phyloP scores from a whole-genome alignment of 371 early-diverging fungal genomes.

The Circinella minor region DNA sequence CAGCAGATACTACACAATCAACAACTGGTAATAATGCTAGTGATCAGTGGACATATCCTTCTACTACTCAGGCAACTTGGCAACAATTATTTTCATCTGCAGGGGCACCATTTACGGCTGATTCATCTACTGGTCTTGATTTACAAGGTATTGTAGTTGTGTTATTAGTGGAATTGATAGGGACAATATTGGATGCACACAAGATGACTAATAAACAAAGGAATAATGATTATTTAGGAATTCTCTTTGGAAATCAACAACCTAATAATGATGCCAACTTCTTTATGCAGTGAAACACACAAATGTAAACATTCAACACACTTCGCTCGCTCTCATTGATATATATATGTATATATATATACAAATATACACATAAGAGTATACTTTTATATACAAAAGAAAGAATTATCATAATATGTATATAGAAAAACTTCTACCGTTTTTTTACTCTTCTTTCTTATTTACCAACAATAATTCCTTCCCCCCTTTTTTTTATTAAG shows the following conservation, averaged over 20 bases:
- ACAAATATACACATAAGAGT: not conserved
- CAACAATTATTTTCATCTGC: slow-evolving; percentile 45
- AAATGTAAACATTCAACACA: too few species aligned
- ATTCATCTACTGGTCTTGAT: slow-evolving; percentile 20
- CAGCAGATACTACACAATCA: not conserved
- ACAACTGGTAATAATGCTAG: not conserved
- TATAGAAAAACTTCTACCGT: too few species aligned
- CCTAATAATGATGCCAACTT: not conserved
- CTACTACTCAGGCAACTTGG: slow-evolving; percentile 34
- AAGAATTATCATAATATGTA: too few species aligned
- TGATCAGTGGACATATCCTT: slow-evolving; percentile 12
- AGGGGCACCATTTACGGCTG: slow-evolving; percentile 38
- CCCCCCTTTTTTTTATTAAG: not conserved
- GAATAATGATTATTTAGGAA: not conserved
- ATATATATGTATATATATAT: slow-evolving; percentile 73
- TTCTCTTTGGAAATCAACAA: slow-evolving; percentile 7
- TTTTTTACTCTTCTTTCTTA: too few species aligned
- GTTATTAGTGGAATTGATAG: not conserved
- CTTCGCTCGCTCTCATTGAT: not conserved
- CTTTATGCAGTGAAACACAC: slow-evolving; percentile 9
- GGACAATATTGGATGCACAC: not conserved
- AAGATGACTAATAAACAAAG: not conserved
- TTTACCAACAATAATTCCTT: not conserved
- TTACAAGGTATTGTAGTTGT: slow-evolving; percentile 19
- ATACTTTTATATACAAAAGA: too few species aligned